Evolutionary conservation across 2,329 filamentous ascomycete species (phyloP).

Genomic region (Claviceps sp.): DNA sequence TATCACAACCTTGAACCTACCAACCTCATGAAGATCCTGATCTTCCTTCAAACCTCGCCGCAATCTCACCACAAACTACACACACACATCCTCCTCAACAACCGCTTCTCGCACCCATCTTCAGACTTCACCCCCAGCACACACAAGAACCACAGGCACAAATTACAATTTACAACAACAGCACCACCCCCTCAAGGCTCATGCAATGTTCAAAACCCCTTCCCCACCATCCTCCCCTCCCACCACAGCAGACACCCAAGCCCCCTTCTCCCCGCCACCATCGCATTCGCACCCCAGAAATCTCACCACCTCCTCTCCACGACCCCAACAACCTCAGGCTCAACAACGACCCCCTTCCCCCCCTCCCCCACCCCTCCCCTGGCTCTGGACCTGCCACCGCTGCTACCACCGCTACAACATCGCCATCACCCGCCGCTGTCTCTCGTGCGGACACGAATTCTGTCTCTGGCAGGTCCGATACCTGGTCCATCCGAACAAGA

Average conservation of each 20-base stretch:
- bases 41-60: too few relatives aligned
- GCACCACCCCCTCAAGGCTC: not conserved
- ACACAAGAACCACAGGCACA: not conserved
- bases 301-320: too few relatives aligned
- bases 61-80: too few relatives aligned
- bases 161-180: not conserved
- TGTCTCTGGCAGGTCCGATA: conserved; percentile 14
- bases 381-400: conserved; percentile 21
- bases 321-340: too few relatives aligned
- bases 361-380: conserved; percentile 10
- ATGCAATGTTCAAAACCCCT: not conserved
- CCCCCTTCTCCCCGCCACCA: not conserved
- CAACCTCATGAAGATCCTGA: too few relatives aligned
- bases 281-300: too few relatives aligned
- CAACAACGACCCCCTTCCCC: not conserved
- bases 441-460: conserved; percentile 24
- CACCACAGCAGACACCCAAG: not conserved
- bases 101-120: too few relatives aligned
- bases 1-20: too few relatives aligned
- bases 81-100: too few relatives aligned
- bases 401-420: conserved; percentile 17
- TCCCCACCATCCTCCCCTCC: not conserved
- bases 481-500: too few relatives aligned
- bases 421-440: conserved; percentile 22
- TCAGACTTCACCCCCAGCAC: not conserved